Evolutionary conservation across 805 yeast genomes (phyloP).

Genomic region (Yarrowia hollandica): DNA sequence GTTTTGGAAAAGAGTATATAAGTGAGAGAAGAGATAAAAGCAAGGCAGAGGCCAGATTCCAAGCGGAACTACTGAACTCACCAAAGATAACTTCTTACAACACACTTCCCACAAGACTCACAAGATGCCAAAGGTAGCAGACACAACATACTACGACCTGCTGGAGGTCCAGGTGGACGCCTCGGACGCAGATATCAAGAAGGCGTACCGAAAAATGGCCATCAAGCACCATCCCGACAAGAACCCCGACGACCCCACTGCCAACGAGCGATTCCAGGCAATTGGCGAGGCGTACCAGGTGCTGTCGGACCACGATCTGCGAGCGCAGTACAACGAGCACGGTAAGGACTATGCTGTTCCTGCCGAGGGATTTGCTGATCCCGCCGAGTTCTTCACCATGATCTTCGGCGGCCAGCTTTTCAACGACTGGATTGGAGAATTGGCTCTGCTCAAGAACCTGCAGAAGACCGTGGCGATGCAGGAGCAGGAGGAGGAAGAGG

Average conservation of each 20-base stretch:
- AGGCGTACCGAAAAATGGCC: conserved; percentile 90
- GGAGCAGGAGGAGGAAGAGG: conserved; percentile 47
- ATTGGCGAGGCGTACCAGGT: conserved; percentile 56
- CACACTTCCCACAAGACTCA: background rate
- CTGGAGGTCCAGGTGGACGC: conserved; percentile 71
- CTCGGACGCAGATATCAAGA: conserved; percentile 78
- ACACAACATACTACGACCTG: conserved; percentile 81
- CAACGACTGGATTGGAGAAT: conserved; percentile 77
- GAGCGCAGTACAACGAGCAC: conserved; percentile 75
- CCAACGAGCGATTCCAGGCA: conserved; percentile 83
- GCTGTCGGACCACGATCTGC: conserved; percentile 66
- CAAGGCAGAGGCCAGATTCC: background rate
- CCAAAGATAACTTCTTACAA: too few species aligned
- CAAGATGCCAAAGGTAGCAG: conserved; percentile 52
- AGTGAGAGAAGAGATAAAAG: conserved; percentile 2
- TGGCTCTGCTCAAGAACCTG: conserved; percentile 74
- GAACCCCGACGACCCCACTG: conserved; percentile 90
- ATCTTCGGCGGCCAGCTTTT: conserved; percentile 94
- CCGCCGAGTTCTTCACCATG: conserved; percentile 75
- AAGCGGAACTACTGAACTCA: too few species aligned
- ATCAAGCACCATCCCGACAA: conserved; percentile 93
- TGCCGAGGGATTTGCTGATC: conserved; percentile 73
- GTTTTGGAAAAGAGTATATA: background rate
- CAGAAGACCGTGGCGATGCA: conserved; percentile 55
- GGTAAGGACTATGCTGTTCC: conserved; percentile 80